phyloP scores from a whole-genome alignment of 2,329 filamentous ascomycete species.

The Talaromyces sp. region DNA sequence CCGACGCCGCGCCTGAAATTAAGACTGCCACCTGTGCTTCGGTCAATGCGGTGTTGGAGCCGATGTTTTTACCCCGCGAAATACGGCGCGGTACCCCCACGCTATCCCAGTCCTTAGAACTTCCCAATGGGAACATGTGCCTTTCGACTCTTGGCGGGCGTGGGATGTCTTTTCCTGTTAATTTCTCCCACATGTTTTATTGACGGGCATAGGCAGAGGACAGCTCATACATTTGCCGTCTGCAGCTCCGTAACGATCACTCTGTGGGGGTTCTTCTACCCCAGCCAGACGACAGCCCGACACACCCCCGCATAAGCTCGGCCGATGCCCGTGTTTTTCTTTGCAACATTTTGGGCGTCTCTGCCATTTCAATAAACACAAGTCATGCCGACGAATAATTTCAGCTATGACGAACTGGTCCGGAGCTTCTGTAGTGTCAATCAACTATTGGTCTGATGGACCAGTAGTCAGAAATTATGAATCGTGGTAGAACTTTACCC shows the following conservation, averaged over 20 bases:
- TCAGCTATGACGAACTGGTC: neutral
- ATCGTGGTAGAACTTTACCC: too few species aligned
- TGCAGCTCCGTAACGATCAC: neutral
- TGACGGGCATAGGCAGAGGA: neutral
- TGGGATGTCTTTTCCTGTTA: neutral
- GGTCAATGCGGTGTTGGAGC: neutral
- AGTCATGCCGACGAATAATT: neutral
- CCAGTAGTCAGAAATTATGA: too few species aligned
- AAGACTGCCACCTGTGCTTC: neutral
- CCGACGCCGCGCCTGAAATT: neutral
- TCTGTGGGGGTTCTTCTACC: neutral
- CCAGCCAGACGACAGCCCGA: neutral
- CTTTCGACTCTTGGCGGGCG: neutral
- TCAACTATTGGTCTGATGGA: neutral
- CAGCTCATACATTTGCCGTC: neutral
- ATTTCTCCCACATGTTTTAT: too few species aligned
- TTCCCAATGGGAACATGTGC: neutral
- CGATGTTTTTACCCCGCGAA: constrained; percentile 8
- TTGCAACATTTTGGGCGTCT: neutral
- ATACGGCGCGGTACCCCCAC: neutral
- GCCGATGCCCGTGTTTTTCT: neutral
- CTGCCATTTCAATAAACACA: neutral
- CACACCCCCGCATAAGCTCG: neutral
- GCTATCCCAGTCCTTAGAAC: neutral
- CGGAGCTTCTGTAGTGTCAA: neutral